Conservation (phyloP, 1,139 yeast species). For the Magnusiomyces magnusii region DNA sequence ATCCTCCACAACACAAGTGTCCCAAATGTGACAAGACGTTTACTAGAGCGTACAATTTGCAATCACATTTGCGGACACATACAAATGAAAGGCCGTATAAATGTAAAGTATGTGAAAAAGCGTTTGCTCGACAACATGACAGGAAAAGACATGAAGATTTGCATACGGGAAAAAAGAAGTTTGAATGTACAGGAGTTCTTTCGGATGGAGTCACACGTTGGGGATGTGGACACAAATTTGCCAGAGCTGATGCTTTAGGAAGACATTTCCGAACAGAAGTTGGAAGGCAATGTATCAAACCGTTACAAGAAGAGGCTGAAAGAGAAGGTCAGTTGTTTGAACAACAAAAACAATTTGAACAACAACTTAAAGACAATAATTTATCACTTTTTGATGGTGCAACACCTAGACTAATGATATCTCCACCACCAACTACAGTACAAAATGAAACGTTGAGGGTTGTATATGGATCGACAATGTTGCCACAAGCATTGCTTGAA, state of each 20-base stretch:
- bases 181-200: conserved; percentile 46
- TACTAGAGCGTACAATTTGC: conserved; percentile 86
- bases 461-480: neutral
- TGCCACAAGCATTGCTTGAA: neutral
- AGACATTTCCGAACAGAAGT: conserved; percentile 93
- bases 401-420: neutral
- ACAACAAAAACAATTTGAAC: conserved; percentile 16
- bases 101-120: conserved; percentile 83
- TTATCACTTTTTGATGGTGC: conserved; percentile 1
- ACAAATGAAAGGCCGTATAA: conserved; percentile 89
- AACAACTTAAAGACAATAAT: neutral
- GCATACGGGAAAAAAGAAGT: conserved; percentile 86
- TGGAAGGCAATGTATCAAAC: conserved; percentile 75
- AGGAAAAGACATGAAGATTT: conserved; percentile 88
- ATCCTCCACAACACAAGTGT: conserved; percentile 5
- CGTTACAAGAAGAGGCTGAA: conserved; percentile 49
- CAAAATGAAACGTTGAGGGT: neutral
- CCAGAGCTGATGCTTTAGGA: conserved; percentile 91
- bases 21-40: conserved; percentile 70
- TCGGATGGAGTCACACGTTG: conserved; percentile 30
- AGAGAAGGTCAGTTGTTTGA: conserved; percentile 47
- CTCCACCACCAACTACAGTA: conserved; percentile 1
- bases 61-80: conserved; percentile 87
- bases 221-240: conserved; percentile 94
- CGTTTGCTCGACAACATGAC: conserved; percentile 95